Evolutionary conservation across 2,329 filamentous ascomycete species (phyloP).

Genomic region (Alternaria sp.): DNA sequence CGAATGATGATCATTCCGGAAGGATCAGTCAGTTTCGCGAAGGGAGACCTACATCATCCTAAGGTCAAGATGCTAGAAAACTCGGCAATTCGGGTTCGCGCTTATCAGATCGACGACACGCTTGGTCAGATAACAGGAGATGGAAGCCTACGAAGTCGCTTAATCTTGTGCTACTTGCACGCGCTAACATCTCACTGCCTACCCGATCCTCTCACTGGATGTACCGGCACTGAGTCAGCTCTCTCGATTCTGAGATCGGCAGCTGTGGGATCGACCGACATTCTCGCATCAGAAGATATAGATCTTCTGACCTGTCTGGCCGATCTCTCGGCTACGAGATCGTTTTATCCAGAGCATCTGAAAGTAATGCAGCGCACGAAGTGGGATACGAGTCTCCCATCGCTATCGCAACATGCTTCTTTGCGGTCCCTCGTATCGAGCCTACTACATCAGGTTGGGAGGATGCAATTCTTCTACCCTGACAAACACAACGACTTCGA

Average conservation of each 20-base stretch:
- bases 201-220: conserved; percentile 56
- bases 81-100: conserved; percentile 41
- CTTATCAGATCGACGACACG: conserved; percentile 57
- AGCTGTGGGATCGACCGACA: conserved; percentile 56
- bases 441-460: conserved; percentile 34
- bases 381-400: conserved; percentile 52
- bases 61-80: conserved; percentile 26
- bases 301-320: conserved; percentile 36
- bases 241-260: conserved; percentile 58
- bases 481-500: background rate
- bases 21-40: background rate
- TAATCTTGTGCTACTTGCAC: conserved; percentile 61
- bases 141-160: conserved; percentile 59
- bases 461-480: conserved; percentile 23
- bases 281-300: conserved; percentile 35
- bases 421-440: conserved; percentile 28
- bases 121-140: conserved; percentile 61
- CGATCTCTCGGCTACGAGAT: conserved; percentile 41
- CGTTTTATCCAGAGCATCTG: conserved; percentile 54
- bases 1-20: background rate
- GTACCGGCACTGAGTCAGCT: conserved; percentile 64
- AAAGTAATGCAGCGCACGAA: conserved; percentile 53
- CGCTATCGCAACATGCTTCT: conserved; percentile 38
- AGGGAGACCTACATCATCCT: background rate
- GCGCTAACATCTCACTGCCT: conserved; percentile 61